Evolutionary conservation across 306 rosid species (phyloP), one percentile per base, ranked within the genome.

Genomic region (Carpinus viminea): DNA sequence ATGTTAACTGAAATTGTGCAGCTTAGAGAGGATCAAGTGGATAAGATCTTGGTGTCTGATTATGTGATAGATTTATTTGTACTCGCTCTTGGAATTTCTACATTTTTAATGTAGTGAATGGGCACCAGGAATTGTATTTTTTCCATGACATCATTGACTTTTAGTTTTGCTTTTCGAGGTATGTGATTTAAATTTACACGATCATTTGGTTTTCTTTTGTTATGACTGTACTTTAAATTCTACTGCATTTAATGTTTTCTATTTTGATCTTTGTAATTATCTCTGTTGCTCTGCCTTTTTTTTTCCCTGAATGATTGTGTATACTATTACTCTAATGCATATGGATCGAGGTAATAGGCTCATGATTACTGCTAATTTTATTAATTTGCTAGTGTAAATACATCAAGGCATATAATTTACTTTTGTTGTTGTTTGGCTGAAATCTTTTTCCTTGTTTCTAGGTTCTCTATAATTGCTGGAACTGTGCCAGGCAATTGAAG

Each of bases 381-480:
- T 51, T 60, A 16, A 51, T 73, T 26, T 47, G 4, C 9, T 15
- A 38, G 3, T n/a, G 17, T 16, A 16, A 60, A 24, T 77, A 61
- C 46, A 47, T 24, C 68, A 17, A 53, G 55, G 54, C 34, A 43
- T 9, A 57, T 9, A 9, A 31, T 18, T 54, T 21, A 18, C 15
- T 36, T 11, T 50, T 54, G 15, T 28, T 76, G 64, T 34, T 68
- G 70, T n/a, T 11, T 59, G 36, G 45, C 18, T 7, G 50, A 16
- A 28, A 72, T 46, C 8, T 16, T 17, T 76, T 20, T 46, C 45
- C 26, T 17, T 51, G 70, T 75, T 52, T 66, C 61, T 74, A 89
- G 91, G 93, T 79, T 66, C 68, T 20, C 71, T 60, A 36, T 26
- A 73, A 26, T 84, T 75, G 70, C 80, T 74, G 62, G 34, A 77